Base-by-base conservation (phyloP, 192 early-diverging fungal genomes). In the Coemansia sp. region DNA sequence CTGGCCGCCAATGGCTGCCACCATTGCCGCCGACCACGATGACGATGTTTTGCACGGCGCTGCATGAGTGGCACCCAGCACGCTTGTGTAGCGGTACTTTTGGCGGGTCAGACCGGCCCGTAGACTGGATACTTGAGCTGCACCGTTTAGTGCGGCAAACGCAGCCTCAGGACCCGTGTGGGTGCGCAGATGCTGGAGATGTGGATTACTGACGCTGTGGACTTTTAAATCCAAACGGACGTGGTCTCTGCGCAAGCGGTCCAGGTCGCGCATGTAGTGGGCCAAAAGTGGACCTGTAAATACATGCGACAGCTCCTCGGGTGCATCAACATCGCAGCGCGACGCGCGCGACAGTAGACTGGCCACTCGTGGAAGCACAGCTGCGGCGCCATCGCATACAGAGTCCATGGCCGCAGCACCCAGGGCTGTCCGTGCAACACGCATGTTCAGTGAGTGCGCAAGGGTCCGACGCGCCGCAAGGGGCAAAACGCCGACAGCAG, bases 391-490 rank as follows among this genome's bases (percentile, higher is more conserved):
- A 7, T 12, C 66, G 59, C 69, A 72, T 41, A 78, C 58, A 23
- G 48, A 58, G 47, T 69, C 66, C 11, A 78, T 52, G 1, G 75
- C 75, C n/a, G 54, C 65, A 45, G 57, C 17, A 24, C 75, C 75
- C 58, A 78, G 63, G 5, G 63, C 75, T 0, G 56, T 59, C 38
- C 54, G 62, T 11, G 76, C 76, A 54, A 78, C 72, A 35, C 63
- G 67, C 60, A 69, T 55, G 71, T 73, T 79, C 14, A 79, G 76
- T 39, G 53, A 14, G 17, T 73, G 67, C 10, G 76, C 67, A 22
- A 79, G 70, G 1, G 56, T 19, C 1, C 62, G 71, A 12, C 76
- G 71, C 14, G 65, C 61, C 10, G 71, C 7, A 24, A 65, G 52
- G 10, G 76, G 71, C 58, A 73, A 57, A 21, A 48, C 51, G 24